Percentiles rank a stretch among this genome's conserved stretches.
Evolutionary conservation across 2,329 filamentous ascomycete genomes (phyloP).

Genomic region (Grosmannia serpens): DNA sequence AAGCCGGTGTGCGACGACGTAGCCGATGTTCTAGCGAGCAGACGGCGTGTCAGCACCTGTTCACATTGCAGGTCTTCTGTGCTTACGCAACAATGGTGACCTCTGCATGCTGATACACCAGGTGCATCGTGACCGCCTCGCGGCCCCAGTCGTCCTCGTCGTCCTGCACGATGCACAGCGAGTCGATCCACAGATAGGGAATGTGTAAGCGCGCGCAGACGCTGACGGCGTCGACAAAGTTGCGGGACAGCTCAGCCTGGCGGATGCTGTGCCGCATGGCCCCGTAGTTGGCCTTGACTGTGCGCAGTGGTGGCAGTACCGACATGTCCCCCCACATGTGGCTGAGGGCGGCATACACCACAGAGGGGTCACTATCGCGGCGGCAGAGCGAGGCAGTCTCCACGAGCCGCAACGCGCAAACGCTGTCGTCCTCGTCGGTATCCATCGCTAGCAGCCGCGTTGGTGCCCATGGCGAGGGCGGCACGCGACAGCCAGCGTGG

Average conservation of each 20-base stretch:
- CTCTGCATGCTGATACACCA: slow-evolving; percentile 11
- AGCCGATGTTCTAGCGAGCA: not conserved
- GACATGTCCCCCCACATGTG: not conserved
- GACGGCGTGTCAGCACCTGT: too few species aligned
- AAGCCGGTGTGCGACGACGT: not conserved
- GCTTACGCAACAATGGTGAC: slow-evolving; percentile 5
- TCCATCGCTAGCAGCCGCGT: not conserved
- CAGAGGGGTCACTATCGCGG: too few species aligned
- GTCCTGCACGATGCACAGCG: slow-evolving; percentile 9
- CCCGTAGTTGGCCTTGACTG: not conserved
- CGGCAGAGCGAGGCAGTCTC: not conserved
- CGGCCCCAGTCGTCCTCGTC: slow-evolving; percentile 2
- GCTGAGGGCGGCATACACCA: not conserved
- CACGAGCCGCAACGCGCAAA: not conserved
- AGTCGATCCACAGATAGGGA: slow-evolving; percentile 5
- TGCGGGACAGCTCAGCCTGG: not conserved
- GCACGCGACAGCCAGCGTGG: not conserved
- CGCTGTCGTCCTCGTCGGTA: not conserved
- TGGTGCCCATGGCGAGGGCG: not conserved
- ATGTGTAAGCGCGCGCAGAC: not conserved
- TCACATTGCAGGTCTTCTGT: not conserved
- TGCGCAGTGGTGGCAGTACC: not conserved
- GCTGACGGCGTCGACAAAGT: slow-evolving; percentile 2
- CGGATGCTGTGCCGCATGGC: not conserved
- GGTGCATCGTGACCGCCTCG: slow-evolving; percentile 10